Conservation (phyloP, 176 grass and related monocot genomes). For the Triticum urartu region DNA sequence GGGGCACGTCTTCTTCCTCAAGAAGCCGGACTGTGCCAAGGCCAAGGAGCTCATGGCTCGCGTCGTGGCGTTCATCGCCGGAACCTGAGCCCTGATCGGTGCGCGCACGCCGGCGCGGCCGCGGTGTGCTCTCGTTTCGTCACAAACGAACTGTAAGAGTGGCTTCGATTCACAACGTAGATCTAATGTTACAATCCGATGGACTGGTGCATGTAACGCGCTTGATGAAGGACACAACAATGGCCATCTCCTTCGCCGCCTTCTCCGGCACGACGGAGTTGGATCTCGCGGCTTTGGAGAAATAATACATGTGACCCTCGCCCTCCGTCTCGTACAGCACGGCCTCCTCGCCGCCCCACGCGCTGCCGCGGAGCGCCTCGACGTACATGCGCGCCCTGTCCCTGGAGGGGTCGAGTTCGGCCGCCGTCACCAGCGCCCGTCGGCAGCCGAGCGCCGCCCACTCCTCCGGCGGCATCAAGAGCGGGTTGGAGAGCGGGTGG, state of each 20-base stretch:
- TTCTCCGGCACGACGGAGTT: neutral
- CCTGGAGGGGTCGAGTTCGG: constrained; percentile 28
- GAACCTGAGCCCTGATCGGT: neutral
- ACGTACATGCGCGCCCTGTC: constrained; percentile 49
- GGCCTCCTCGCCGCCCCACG: constrained; percentile 50
- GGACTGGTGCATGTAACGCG: neutral
- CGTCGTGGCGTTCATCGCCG: constrained; percentile 31
- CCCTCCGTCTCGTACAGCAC: constrained; percentile 35
- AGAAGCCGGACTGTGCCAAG: constrained; percentile 23
- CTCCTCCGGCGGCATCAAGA: constrained; percentile 18
- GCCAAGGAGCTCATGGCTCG: constrained; percentile 36
- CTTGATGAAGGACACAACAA: constrained; percentile 29
- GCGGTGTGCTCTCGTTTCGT: neutral
- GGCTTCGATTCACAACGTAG: neutral
- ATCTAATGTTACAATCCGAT: neutral
- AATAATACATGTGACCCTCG: constrained; percentile 38
- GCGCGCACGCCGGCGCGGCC: no score
- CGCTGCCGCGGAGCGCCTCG: constrained; percentile 44
- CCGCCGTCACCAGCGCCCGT: constrained; percentile 44
- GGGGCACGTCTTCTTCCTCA: constrained; percentile 50
- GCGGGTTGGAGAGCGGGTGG: constrained; percentile 54
- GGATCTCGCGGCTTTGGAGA: neutral
- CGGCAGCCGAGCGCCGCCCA: constrained; percentile 42
- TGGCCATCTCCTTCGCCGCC: neutral
- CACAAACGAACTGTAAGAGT: neutral